Evolutionary conservation across 345 rosid species (phyloP).

Genomic region (Conringia planisiliqua): DNA sequence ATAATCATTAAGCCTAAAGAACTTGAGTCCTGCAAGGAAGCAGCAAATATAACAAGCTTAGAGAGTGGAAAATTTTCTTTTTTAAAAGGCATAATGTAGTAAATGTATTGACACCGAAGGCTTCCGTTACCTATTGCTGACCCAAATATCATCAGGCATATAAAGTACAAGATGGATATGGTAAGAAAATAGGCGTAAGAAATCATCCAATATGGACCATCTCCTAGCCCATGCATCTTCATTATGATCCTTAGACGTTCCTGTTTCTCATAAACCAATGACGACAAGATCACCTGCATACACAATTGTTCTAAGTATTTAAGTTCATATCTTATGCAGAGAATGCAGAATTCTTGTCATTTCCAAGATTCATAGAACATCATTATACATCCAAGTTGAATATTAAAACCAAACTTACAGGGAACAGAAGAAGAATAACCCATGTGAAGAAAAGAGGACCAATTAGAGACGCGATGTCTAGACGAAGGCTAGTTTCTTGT

Average conservation of each 20-base stretch:
- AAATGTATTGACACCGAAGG: background rate
- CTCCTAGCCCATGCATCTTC: conserved; percentile 99
- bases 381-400: background rate
- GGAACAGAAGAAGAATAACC: conserved; percentile 62
- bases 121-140: conserved; percentile 62
- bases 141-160: conserved; percentile 76
- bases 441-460: conserved; percentile 79
- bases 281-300: conserved; percentile 64
- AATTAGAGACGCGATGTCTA: conserved; percentile 73
- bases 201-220: conserved; percentile 93
- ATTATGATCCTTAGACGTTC: conserved; percentile 86
- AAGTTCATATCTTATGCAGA: background rate
- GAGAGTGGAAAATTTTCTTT: background rate
- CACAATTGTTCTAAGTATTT: background rate
- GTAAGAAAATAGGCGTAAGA: conserved; percentile 76
- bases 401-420: conserved; percentile 53
- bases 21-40: conserved; percentile 69
- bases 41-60: background rate
- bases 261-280: conserved; percentile 83
- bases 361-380: background rate
- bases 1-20: conserved; percentile 76
- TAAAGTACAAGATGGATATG: conserved; percentile 61
- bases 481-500: conserved; percentile 36
- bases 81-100: background rate
- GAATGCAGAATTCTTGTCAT: background rate